phyloP scores from a whole-genome alignment of 805 yeast species.

The Peterozyma toletana region DNA sequence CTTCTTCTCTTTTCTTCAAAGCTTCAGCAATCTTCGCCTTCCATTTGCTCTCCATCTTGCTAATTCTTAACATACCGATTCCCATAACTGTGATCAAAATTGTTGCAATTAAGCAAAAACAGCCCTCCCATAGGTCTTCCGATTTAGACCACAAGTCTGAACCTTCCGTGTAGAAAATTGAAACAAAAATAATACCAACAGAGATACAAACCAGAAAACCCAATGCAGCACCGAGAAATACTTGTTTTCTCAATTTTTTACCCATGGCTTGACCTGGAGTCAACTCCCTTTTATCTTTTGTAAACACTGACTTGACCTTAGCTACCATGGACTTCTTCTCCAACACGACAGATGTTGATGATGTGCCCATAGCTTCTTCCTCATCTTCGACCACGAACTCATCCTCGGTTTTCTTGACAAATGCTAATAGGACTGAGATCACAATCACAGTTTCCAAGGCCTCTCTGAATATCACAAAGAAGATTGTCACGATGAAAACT shows the following conservation, averaged over 20 bases:
- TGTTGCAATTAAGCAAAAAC: constrained; percentile 32
- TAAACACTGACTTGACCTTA: too few species aligned
- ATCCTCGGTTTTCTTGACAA: background rate
- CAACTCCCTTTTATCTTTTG: too few species aligned
- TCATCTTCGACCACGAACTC: too few species aligned
- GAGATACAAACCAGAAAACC: constrained; percentile 31
- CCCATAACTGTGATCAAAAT: constrained; percentile 36
- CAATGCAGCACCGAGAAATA: constrained; percentile 34
- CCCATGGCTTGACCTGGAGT: background rate
- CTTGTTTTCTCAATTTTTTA: constrained; percentile 23
- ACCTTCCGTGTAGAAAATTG: constrained; percentile 32
- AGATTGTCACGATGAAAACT: background rate
- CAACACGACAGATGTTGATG: too few species aligned
- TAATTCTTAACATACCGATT: constrained; percentile 32
- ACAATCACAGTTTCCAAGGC: background rate
- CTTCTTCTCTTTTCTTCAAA: background rate
- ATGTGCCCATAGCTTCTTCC: too few species aligned
- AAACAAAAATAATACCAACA: constrained; percentile 31
- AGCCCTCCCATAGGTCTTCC: constrained; percentile 39
- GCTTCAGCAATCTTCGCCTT: background rate
- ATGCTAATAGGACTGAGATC: background rate
- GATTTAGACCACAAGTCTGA: constrained; percentile 38
- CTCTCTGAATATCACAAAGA: background rate
- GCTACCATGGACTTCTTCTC: too few species aligned
- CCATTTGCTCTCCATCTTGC: constrained; percentile 41